Evolutionary conservation across 2,329 filamentous ascomycete species (phyloP), one percentile per base, ranked within the genome.

Genomic region (Aspergillus bombycis): DNA sequence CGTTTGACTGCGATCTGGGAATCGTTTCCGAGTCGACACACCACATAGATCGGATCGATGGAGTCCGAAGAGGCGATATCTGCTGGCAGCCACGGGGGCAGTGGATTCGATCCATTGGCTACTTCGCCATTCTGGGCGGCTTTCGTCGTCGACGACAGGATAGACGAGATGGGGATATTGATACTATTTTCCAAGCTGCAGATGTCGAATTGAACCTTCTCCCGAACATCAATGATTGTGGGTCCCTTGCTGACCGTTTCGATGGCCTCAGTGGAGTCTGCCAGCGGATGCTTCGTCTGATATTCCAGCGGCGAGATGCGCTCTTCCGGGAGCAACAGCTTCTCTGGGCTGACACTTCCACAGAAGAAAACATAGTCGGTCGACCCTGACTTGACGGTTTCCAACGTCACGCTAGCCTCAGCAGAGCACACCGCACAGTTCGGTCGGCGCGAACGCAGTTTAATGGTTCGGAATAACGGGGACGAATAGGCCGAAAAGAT

Each of bases 351-450:
- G 1, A 79, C 76, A 0, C 87, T 83, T 5, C 94, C 93, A 73
- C 94, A 98, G 74, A 98, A 97, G 58, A 90, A 88, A 0, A 91
- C 85, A 74, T 98, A 98, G 74, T 97, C 92, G 54, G 94, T 81
- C 6, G 86, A 89, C 0, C 91, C 90, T 0, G 83, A 84, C 23
- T 77, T 80, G 58, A 97, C 78, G 9, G 84, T 85, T 12, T 89
- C 82, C 9, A 87, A 74, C 0, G 89, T 90, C 12, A 97, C 83
- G 0, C 81, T 86, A 0, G 86, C 84, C 10, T 83, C 77, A 0
- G 84, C 79, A 0, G 90, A 91, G 75, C 95, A 99, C 0, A 91
- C 90, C 41, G 91, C 87, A 72, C 95, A 98, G 45, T 88, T 87
- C 10, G 82, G 77, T 57, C 91, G 85, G 57, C 90, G 85, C 0